A percentile compares a stretch with the other conserved stretches of the same genome.
These are phyloP conservation scores for Obelidium mucronatum DNA, from an alignment of 192 early-diverging fungal genomes.

Conservation along the genomic window DNA sequence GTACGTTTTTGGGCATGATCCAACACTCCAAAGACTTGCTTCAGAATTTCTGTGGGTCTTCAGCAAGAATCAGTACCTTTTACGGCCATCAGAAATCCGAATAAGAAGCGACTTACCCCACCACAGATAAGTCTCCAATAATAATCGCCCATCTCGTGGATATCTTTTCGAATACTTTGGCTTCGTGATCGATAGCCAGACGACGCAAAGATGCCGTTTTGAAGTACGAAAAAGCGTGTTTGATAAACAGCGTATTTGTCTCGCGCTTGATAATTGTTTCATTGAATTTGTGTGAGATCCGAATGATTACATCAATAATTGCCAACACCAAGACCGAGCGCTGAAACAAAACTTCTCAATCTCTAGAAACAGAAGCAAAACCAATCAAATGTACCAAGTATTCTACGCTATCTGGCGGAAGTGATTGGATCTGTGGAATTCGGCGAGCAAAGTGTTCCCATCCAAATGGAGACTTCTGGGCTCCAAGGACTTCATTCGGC, in stretches of 20 bases:
- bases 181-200: conserved; percentile 42
- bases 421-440: conserved; percentile 35
- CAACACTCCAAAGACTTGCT: conserved; percentile 41
- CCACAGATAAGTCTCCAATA: conserved; percentile 49
- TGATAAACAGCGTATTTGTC: conserved; percentile 47
- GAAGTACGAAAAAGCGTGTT: conserved; percentile 54
- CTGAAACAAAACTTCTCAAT: conserved; percentile 27
- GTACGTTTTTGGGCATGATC: conserved; percentile 46
- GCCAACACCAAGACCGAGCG: conserved; percentile 33
- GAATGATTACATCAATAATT: conserved; percentile 46
- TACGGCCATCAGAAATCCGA: conserved; percentile 19
- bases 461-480: conserved; percentile 55
- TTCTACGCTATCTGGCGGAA: conserved; percentile 43
- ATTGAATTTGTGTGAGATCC: conserved; percentile 25
- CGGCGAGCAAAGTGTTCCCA: conserved; percentile 53
- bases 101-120: conserved; percentile 35
- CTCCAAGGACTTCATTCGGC: conserved; percentile 54
- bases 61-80: background rate
- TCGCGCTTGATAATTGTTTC: conserved; percentile 41
- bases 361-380: background rate
- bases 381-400: conserved; percentile 36
- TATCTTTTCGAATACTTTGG: conserved; percentile 54
- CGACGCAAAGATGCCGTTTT: conserved; percentile 32
- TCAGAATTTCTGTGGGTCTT: conserved; percentile 48
- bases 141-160: conserved; percentile 50